These are phyloP conservation scores for Tuber melanosporum DNA, from an alignment of 495 filamentous ascomycete species.

Conservation along the genomic window DNA sequence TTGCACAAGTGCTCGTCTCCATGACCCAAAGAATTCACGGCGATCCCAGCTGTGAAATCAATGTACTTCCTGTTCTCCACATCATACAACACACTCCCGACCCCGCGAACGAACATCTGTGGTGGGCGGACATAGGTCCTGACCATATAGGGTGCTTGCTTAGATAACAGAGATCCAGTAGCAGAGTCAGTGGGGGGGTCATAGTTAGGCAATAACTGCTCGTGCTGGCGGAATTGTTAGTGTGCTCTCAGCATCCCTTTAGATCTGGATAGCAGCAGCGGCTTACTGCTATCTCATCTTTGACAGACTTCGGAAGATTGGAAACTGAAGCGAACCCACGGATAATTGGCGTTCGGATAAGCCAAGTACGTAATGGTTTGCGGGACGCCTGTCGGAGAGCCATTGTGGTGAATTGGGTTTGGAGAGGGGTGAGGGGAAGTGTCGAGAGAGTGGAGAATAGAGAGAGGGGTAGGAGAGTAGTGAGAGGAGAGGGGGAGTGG, in stretches of 20 bases:
- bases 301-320: conserved; percentile 14
- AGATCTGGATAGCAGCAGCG: neutral
- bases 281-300: conserved; percentile 21
- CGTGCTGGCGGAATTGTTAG: conserved; percentile 48
- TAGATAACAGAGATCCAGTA: conserved; percentile 64
- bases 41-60: conserved; percentile 92
- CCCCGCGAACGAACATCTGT: conserved; percentile 78
- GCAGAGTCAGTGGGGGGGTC: conserved; percentile 74
- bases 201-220: conserved; percentile 60
- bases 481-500: conserved; percentile 3
- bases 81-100: conserved; percentile 84
- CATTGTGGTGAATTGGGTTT: conserved; percentile 15
- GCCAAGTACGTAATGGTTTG: conserved; percentile 12
- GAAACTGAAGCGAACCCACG: conserved; percentile 4
- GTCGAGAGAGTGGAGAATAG: neutral
- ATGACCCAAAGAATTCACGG: conserved; percentile 88
- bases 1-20: conserved; percentile 63
- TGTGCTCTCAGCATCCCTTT: neutral
- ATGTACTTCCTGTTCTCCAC: conserved; percentile 81
- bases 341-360: conserved; percentile 11
- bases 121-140: conserved; percentile 88
- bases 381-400: conserved; percentile 9
- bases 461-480: neutral
- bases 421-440: neutral
- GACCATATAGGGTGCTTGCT: conserved; percentile 80